A percentile compares a stretch with the other conserved stretches of the same genome.
Evolutionary conservation across 148 eudicot genomes (phyloP).

Genomic region (Rhododendron simsii): DNA sequence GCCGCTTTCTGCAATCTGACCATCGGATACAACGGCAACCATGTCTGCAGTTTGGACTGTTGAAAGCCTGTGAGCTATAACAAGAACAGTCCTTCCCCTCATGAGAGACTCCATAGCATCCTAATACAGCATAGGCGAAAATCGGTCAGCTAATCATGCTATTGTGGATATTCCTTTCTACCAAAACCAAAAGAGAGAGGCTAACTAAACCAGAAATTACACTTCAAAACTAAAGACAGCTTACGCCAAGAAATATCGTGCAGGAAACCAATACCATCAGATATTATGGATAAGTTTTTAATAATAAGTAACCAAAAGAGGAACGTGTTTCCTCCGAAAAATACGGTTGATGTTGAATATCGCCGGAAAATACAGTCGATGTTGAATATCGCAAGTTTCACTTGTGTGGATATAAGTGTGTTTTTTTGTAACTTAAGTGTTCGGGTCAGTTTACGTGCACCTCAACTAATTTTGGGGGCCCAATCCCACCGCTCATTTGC

Average conservation of each 20-base stretch:
- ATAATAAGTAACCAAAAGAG: background rate
- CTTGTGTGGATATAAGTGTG: background rate
- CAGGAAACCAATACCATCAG: background rate
- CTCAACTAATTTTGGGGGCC: no score
- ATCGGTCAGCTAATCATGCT: background rate
- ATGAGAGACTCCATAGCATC: constrained; percentile 96
- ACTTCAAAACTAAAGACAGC: background rate
- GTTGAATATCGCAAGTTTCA: background rate
- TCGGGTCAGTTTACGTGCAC: no score
- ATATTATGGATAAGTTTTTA: background rate
- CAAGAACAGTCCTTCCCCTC: constrained; percentile 91
- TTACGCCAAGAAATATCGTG: background rate
- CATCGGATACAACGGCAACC: constrained; percentile 87
- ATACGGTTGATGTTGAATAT: background rate
- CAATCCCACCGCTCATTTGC: no score
- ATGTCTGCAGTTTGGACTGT: constrained; percentile 82
- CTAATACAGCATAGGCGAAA: constrained; percentile 17
- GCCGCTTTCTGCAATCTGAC: constrained; percentile 81
- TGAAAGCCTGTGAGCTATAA: constrained; percentile 93
- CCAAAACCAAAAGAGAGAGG: background rate
- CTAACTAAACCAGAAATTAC: background rate
- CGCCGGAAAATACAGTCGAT: background rate
- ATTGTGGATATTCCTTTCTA: background rate
- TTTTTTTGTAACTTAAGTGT: no score
- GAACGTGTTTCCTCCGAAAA: background rate